Percentiles rank a stretch among this genome's conserved stretches.
Evolutionary conservation across 2,329 filamentous ascomycete genomes (phyloP).

Genomic region (Beauveria caledonica): DNA sequence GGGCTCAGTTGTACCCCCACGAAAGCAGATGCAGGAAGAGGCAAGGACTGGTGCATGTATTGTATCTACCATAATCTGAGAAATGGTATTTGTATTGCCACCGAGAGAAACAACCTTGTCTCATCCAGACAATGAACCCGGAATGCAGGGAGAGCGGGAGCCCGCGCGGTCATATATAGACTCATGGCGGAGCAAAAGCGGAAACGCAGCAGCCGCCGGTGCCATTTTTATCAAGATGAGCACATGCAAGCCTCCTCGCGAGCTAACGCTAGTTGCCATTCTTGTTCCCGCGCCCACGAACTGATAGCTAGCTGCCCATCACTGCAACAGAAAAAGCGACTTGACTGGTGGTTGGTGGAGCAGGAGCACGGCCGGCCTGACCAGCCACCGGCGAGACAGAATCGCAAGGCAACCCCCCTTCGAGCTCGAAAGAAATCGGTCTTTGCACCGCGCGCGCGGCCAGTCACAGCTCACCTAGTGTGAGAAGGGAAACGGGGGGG

Average conservation of each 20-base stretch:
- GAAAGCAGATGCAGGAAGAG: background rate
- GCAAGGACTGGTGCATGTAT: background rate
- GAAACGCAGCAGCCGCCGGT: background rate
- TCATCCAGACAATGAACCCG: background rate
- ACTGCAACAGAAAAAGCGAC: too few relatives aligned
- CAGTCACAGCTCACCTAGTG: background rate
- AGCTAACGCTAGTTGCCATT: background rate
- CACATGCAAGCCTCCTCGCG: slow-evolving; percentile 7
- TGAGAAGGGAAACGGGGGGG: background rate
- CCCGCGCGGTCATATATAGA: slow-evolving; percentile 1
- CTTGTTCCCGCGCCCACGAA: background rate
- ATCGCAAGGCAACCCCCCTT: background rate
- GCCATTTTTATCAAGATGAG: slow-evolving; percentile 7
- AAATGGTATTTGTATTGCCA: background rate
- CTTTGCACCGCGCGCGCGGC: background rate
- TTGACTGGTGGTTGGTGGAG: background rate
- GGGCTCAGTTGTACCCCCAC: background rate
- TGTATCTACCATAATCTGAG: background rate
- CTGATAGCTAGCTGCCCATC: background rate
- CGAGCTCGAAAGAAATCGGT: background rate
- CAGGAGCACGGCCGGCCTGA: background rate
- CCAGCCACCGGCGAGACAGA: slow-evolving; percentile 4
- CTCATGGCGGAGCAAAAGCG: background rate
- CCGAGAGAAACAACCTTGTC: background rate
- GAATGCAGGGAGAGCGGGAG: background rate